phyloP scores from a whole-genome alignment of 352 stramenopile genomes.

The Globisporangium camurandrum region DNA sequence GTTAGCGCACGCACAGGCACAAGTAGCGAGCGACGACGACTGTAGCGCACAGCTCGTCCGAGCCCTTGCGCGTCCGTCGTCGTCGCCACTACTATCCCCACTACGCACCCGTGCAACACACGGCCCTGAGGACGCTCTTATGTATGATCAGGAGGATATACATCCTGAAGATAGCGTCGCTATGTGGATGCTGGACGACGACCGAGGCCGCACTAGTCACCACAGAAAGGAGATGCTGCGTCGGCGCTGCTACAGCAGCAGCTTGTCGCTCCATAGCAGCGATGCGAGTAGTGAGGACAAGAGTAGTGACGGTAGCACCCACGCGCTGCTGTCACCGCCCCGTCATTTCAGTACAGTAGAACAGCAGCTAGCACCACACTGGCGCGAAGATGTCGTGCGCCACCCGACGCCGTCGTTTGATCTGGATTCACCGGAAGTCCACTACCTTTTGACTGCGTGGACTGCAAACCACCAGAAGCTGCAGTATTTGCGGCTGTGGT shows the following conservation, averaged over 20 bases:
- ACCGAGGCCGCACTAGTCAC: no score
- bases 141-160: no score
- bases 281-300: not conserved
- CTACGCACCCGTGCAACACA: not conserved
- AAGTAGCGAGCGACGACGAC: constrained; percentile 28
- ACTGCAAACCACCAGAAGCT: constrained; percentile 60
- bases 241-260: not conserved
- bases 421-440: constrained; percentile 65
- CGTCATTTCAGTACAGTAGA: not conserved
- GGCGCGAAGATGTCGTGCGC: constrained; percentile 57
- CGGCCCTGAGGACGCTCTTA: not conserved
- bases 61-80: constrained; percentile 4
- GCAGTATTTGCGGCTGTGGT: constrained; percentile 61
- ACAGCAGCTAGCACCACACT: constrained; percentile 13
- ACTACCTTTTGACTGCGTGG: constrained; percentile 58
- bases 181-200: no score
- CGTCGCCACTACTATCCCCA: not conserved
- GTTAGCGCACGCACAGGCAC: constrained; percentile 25
- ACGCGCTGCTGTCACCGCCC: not conserved
- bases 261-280: not conserved
- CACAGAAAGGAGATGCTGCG: not conserved
- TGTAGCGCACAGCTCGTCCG: constrained; percentile 14
- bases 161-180: no score
- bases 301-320: not conserved
- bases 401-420: constrained; percentile 71